Evolutionary conservation across 176 grass and related monocot genomes (phyloP).

Genomic region (Hordeum marinum): DNA sequence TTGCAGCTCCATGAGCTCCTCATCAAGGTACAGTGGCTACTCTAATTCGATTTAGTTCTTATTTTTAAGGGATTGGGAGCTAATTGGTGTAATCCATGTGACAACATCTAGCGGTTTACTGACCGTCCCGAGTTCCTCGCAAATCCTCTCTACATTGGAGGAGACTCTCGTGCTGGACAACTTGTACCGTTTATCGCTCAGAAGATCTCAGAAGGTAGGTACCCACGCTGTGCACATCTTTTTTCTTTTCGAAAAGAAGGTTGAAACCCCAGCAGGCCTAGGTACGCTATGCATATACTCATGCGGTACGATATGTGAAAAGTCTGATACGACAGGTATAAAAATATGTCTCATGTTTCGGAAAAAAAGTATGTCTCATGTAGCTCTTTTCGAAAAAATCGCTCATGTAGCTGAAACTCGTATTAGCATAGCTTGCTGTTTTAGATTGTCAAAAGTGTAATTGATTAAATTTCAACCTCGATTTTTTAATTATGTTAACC

Average conservation of each 20-base stretch:
- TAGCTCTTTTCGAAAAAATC: no score
- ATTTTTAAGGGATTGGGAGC: no score
- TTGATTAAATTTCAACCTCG: not conserved
- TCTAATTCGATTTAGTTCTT: not conserved
- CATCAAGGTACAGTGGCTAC: conserved; percentile 14
- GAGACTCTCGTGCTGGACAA: conserved; percentile 52
- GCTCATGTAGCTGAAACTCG: no score
- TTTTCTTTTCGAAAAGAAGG: no score
- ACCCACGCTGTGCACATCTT: not conserved
- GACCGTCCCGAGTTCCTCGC: conserved; percentile 31
- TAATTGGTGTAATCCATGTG: not conserved
- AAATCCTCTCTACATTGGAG: conserved; percentile 50
- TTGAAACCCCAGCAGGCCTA: no score
- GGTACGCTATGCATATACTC: no score
- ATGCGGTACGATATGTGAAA: no score
- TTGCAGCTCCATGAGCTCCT: conserved; percentile 43
- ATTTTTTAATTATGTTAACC: no score
- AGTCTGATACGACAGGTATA: no score
- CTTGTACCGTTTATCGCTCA: conserved; percentile 35
- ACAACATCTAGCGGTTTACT: conserved; percentile 39
- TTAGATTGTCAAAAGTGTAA: not conserved
- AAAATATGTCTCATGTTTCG: no score
- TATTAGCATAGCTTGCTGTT: no score
- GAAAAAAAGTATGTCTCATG: no score
- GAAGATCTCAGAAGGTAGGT: conserved; percentile 45